phyloP scores from a whole-genome alignment of 2,329 filamentous ascomycete species.

The Hypoxylon sp. region DNA sequence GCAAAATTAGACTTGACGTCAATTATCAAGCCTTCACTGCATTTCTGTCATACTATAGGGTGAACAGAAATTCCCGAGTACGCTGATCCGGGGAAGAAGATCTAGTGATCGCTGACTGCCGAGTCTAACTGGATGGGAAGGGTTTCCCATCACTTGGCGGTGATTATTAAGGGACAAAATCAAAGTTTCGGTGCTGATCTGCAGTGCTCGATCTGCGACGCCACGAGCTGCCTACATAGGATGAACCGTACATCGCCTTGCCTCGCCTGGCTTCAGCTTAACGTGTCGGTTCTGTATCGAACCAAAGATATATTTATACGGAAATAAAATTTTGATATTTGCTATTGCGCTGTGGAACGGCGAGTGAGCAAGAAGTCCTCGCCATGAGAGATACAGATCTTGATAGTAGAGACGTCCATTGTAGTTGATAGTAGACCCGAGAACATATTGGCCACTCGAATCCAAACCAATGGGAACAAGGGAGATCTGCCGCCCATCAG shows the following conservation, averaged over 20 bases:
- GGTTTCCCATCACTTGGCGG: slow-evolving; percentile 22
- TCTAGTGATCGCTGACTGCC: slow-evolving; percentile 21
- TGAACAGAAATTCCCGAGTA: slow-evolving; percentile 9
- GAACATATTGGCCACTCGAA: not conserved
- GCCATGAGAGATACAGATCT: not conserved
- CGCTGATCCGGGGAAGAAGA: slow-evolving; percentile 36
- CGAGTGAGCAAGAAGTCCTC: not conserved
- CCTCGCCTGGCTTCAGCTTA: slow-evolving; percentile 5
- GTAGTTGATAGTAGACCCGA: not conserved
- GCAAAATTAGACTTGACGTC: slow-evolving; percentile 22
- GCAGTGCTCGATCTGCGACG: slow-evolving; percentile 11
- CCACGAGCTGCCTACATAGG: slow-evolving; percentile 33
- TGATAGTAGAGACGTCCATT: not conserved
- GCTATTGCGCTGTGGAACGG: not conserved
- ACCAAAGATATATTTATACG: not conserved
- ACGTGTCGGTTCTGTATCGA: slow-evolving; percentile 11
- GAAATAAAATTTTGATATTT: not conserved
- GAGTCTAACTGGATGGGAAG: slow-evolving; percentile 7
- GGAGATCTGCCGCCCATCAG: slow-evolving; percentile 17
- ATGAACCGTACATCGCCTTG: slow-evolving; percentile 18
- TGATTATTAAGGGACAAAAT: slow-evolving; percentile 31
- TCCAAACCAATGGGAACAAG: not conserved
- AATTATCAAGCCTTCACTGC: not conserved
- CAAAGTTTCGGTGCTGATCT: slow-evolving; percentile 29
- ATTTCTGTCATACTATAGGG: slow-evolving; percentile 8